These are phyloP conservation scores for Candida tallmaniae DNA, from an alignment of 805 yeast species.

Conservation along the genomic window DNA sequence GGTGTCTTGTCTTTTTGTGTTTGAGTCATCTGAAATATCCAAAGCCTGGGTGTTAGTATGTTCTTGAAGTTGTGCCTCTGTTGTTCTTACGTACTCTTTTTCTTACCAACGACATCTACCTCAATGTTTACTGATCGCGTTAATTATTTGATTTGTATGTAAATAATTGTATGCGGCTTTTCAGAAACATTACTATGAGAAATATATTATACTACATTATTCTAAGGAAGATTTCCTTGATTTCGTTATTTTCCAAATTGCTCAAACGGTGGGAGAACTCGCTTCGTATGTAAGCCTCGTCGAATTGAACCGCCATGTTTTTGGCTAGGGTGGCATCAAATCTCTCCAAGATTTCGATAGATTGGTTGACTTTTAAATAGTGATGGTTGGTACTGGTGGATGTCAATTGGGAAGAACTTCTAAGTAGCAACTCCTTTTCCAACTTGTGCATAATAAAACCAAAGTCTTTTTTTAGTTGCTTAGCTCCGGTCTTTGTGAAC, in stretches of 20 bases:
- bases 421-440: slow-evolving; percentile 16
- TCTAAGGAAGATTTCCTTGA: slow-evolving; percentile 24
- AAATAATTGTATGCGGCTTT: no score
- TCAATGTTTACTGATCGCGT: slow-evolving; percentile 2
- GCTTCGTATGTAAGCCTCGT: slow-evolving; percentile 15
- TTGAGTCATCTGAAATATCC: slow-evolving; percentile 7
- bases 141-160: background rate
- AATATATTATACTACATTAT: slow-evolving; percentile 13
- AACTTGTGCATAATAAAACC: slow-evolving; percentile 16
- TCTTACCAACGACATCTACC: slow-evolving; percentile 20
- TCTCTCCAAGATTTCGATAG: slow-evolving; percentile 23
- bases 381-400: slow-evolving; percentile 19
- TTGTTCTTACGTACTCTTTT: slow-evolving; percentile 20
- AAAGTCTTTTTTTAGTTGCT: slow-evolving; percentile 30
- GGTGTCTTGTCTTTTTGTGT: slow-evolving; percentile 9
- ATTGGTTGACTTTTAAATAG: slow-evolving; percentile 23
- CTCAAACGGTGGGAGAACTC: slow-evolving; percentile 16
- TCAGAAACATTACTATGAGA: background rate
- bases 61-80: slow-evolving; percentile 9
- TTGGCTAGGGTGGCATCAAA: slow-evolving; percentile 20
- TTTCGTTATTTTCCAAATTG: slow-evolving; percentile 16
- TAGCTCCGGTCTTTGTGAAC: slow-evolving; percentile 27
- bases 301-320: slow-evolving; percentile 9
- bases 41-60: no score
- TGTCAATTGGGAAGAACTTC: background rate